A percentile compares a stretch with the other conserved stretches of the same genome.
These are phyloP conservation scores for Tylopilus cervinicoccineus DNA, from an alignment of 768 basidiomycete species.

Conservation along the genomic window DNA sequence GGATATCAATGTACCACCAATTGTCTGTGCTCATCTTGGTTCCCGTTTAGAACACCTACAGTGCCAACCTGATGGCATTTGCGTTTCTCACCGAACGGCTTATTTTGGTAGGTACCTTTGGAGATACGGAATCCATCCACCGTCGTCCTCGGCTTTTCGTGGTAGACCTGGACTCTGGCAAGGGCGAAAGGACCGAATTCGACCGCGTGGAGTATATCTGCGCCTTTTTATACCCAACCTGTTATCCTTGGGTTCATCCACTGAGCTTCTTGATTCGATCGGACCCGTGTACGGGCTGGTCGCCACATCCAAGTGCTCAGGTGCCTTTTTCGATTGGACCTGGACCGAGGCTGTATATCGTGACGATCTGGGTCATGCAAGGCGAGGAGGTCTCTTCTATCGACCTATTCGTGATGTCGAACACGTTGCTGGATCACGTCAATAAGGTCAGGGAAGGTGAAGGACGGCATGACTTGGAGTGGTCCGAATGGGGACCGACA, in stretches of 20 bases:
- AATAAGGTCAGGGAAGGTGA: conserved; percentile 14
- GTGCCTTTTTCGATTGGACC: conserved; percentile 47
- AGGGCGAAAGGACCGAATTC: conserved; percentile 27
- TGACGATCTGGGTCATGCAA: conserved; percentile 39
- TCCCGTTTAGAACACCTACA: conserved; percentile 21
- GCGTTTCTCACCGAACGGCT: conserved; percentile 40
- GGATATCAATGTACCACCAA: conserved; percentile 19
- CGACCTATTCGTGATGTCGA: conserved; percentile 42
- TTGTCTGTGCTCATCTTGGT: not conserved
- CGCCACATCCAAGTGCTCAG: conserved; percentile 28
- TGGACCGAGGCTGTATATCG: conserved; percentile 42
- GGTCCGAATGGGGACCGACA: conserved; percentile 51
- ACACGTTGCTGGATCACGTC: conserved; percentile 31
- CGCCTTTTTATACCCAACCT: conserved; percentile 41
- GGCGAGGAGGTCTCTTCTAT: conserved; percentile 28
- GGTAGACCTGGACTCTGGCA: conserved; percentile 37
- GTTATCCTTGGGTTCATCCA: conserved; percentile 26
- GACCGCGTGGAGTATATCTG: conserved; percentile 32
- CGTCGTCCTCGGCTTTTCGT: conserved; percentile 32
- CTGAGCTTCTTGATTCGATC: conserved; percentile 44
- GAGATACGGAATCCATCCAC: conserved; percentile 17
- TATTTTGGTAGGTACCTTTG: conserved; percentile 34
- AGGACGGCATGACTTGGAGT: conserved; percentile 30
- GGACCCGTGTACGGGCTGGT: conserved; percentile 50
- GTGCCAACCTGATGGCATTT: conserved; percentile 37